A percentile compares a stretch with the other conserved stretches of the same genome.
Evolutionary conservation across 805 yeast species (phyloP).

Genomic region (Ogataea haglerorum): DNA sequence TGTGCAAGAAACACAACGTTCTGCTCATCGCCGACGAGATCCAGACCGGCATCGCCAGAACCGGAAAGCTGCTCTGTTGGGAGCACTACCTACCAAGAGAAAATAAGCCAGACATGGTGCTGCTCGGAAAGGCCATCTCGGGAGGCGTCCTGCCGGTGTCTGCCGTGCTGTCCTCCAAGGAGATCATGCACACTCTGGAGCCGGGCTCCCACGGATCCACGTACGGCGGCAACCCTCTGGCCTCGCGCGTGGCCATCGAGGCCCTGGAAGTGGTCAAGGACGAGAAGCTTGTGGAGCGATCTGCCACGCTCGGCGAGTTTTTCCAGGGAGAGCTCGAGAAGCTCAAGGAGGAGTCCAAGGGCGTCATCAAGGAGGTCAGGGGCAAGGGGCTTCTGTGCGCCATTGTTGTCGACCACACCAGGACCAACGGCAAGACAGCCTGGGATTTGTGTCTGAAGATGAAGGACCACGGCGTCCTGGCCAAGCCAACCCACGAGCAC

Average conservation of each 20-base stretch:
- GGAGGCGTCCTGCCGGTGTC: constrained; percentile 95
- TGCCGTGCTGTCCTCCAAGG: constrained; percentile 85
- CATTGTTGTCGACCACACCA: constrained; percentile 80
- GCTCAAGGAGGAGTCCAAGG: constrained; percentile 49
- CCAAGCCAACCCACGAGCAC: constrained; percentile 95
- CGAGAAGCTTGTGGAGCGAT: constrained; percentile 79
- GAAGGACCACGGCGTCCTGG: constrained; percentile 86
- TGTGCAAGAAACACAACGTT: constrained; percentile 81
- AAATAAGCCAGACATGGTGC: constrained; percentile 84
- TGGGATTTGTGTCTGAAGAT: constrained; percentile 93
- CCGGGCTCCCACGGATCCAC: constrained; percentile 98
- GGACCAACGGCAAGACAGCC: constrained; percentile 86
- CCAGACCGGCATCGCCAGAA: constrained; percentile 96
- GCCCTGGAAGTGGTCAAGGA: constrained; percentile 88
- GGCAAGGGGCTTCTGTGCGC: constrained; percentile 89
- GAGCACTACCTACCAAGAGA: constrained; percentile 65
- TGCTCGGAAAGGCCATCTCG: constrained; percentile 90
- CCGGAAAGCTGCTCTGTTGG: constrained; percentile 89
- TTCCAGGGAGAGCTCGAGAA: constrained; percentile 57
- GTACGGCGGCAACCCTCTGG: constrained; percentile 95
- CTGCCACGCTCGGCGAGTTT: constrained; percentile 64
- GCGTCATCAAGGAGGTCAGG: constrained; percentile 60
- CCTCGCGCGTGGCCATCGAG: constrained; percentile 89
- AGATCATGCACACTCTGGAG: constrained; percentile 82
- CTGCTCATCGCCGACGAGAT: constrained; percentile 93